phyloP scores from a whole-genome alignment of 306 rosid genomes.

The Hylodesmum podocarpum region DNA sequence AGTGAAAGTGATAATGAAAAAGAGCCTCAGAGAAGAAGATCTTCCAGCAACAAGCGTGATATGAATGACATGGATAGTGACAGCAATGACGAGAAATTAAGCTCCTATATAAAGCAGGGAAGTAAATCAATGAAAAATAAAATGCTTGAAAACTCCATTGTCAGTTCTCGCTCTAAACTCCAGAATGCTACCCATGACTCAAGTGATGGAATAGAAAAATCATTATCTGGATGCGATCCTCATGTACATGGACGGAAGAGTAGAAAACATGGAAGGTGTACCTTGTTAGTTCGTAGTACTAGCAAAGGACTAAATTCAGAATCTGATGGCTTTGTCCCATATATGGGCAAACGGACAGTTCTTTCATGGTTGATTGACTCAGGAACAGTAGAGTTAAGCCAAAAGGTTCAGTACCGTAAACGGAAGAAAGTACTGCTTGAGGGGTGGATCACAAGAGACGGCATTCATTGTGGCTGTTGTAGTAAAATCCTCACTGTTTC shows the following conservation, averaged over 20 bases:
- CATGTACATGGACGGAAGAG: slow-evolving; percentile 70
- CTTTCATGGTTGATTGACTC: slow-evolving; percentile 95
- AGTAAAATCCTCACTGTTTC: slow-evolving; percentile 92
- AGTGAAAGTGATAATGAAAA: slow-evolving; percentile 56
- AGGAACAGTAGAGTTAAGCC: slow-evolving; percentile 73
- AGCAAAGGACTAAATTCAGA: slow-evolving; percentile 69
- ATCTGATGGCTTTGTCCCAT: slow-evolving; percentile 84
- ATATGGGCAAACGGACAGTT: slow-evolving; percentile 85
- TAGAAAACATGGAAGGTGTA: slow-evolving; percentile 74
- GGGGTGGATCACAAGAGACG: slow-evolving; percentile 97
- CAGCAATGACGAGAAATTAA: slow-evolving; percentile 81
- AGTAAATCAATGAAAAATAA: slow-evolving; percentile 68
- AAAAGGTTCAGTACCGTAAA: slow-evolving; percentile 87
- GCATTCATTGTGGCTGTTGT: slow-evolving; percentile 95
- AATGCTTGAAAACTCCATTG: slow-evolving; percentile 55
- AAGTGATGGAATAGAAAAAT: slow-evolving; percentile 46
- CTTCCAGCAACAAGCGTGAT: slow-evolving; percentile 48
- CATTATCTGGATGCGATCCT: slow-evolving; percentile 53
- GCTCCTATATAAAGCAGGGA: slow-evolving; percentile 83
- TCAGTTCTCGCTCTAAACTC: slow-evolving; percentile 47
- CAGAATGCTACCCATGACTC: slow-evolving; percentile 45
- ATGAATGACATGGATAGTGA: slow-evolving; percentile 62
- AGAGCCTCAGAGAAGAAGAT: slow-evolving; percentile 47
- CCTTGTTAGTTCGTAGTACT: slow-evolving; percentile 80
- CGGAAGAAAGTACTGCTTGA: slow-evolving; percentile 76